Conservation (phyloP, 2,329 filamentous ascomycete genomes). For the Sclerotinia spermophila region DNA sequence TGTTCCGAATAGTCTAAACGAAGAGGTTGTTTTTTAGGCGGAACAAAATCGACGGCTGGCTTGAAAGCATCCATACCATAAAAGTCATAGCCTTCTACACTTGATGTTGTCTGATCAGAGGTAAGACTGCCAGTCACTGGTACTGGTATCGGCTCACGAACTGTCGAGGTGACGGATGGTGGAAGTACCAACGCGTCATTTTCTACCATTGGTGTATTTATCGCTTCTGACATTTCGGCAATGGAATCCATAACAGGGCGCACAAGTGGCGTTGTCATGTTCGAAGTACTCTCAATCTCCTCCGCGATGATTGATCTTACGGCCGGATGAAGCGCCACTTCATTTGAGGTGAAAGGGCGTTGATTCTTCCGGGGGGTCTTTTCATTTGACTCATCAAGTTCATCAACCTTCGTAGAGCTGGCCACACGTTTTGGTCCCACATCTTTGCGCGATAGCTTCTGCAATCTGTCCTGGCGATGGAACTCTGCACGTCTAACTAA, state of each 20-base stretch:
- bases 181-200: slow-evolving; percentile 33
- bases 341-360: slow-evolving; percentile 19
- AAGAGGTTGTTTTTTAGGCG: slow-evolving; percentile 41
- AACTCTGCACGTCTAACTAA: slow-evolving; percentile 54
- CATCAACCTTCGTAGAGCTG: slow-evolving; percentile 23
- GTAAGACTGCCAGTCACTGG: slow-evolving; percentile 24
- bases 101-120: slow-evolving; percentile 26
- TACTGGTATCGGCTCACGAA: slow-evolving; percentile 32
- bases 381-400: slow-evolving; percentile 22
- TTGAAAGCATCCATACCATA: slow-evolving; percentile 55
- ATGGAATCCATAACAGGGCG: slow-evolving; percentile 45
- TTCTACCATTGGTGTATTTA: slow-evolving; percentile 35
- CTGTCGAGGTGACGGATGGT: slow-evolving; percentile 28
- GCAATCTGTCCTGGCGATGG: slow-evolving; percentile 50
- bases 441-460: slow-evolving; percentile 2
- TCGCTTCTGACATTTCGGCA: slow-evolving; percentile 27
- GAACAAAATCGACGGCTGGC: slow-evolving; percentile 52
- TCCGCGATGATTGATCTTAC: slow-evolving; percentile 29
- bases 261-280: slow-evolving; percentile 57
- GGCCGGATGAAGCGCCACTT: slow-evolving; percentile 23
- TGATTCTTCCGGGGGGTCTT: slow-evolving; percentile 30
- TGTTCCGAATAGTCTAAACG: slow-evolving; percentile 36
- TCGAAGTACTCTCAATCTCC: slow-evolving; percentile 61
- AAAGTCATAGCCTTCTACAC: slow-evolving; percentile 59
- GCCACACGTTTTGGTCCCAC: slow-evolving; percentile 31